Base-by-base conservation (phyloP, 2,329 filamentous ascomycete genomes). In the Aurifilum marmelostoma region DNA sequence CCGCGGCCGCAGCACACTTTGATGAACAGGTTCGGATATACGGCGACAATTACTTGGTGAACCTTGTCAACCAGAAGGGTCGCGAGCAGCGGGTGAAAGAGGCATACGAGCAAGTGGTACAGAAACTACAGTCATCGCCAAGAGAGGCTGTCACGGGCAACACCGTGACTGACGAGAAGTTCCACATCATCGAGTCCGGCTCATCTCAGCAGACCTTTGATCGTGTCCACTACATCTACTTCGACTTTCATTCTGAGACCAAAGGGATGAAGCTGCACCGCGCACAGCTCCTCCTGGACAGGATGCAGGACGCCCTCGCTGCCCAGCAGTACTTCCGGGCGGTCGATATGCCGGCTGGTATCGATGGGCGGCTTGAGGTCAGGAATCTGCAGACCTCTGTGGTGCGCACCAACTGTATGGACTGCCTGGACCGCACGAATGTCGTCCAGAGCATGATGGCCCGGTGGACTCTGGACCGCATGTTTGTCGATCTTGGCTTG, bases 401-500 rank as follows among this genome's bases (percentile, higher is more conserved):
- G 21, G 94, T 99, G 72, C 91, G 96, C 66, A 97, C 96, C 52
- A 99, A 99, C 79, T 99, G 96, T 82, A 99, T 99, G 96, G 96
- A 99, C 80, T 99, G 97, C 74, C 87, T 99, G 18, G 96, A 99
- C 80, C 92, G 96, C 66, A 99, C 96, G 66, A 99, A 99, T 75
- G 94, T 99, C 8, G 93, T 99, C 3, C 96, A 99, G 81, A 97
- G 93, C 79, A 97, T 98, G 92, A 88, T 99, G 69, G 96, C 92
- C 12, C 91, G 95, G 65, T 94, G 90, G 87, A 92, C 93, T 18
- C 84, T 99, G 54, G 94, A 94, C 71, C 91, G 94, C 73, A 96
- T 97, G 83, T 89, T 99, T 68, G 87, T 90, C 72, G 95, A 98
- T 74, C 83, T 93, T 3, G 94, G 94, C 47, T 83, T 97, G 65